Percentiles rank a stretch among this genome's conserved stretches.
Conservation (phyloP, 2,329 filamentous ascomycete genomes). For the Clathrospora elynae region DNA sequence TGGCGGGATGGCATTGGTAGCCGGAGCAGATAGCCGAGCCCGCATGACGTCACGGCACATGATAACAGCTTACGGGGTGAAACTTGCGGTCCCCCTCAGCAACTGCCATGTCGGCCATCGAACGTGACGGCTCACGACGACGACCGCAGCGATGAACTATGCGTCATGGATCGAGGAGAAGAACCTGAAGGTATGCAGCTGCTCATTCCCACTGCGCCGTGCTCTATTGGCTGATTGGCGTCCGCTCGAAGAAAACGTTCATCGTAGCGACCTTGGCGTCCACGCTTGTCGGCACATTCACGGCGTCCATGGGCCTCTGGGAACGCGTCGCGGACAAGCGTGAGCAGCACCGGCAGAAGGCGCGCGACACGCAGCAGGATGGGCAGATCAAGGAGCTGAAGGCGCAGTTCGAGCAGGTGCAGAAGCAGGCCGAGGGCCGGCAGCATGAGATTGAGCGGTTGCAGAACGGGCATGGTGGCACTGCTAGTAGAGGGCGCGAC, state of each 20-base stretch:
- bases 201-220: neutral
- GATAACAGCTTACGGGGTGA: slow-evolving; percentile 19
- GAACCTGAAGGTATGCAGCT: slow-evolving; percentile 49
- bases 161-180: slow-evolving; percentile 54
- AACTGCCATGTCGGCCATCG: neutral
- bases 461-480: slow-evolving; percentile 17
- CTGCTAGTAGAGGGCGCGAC: slow-evolving; percentile 27
- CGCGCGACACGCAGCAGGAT: slow-evolving; percentile 44
- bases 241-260: slow-evolving; percentile 49
- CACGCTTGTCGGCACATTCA: slow-evolving; percentile 53
- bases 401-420: slow-evolving; percentile 38
- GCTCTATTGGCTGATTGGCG: neutral
- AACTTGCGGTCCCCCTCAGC: slow-evolving; percentile 6
- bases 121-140: slow-evolving; percentile 7
- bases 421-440: slow-evolving; percentile 32
- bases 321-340: slow-evolving; percentile 48
- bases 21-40: neutral
- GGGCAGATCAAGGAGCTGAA: slow-evolving; percentile 42
- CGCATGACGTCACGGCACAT: slow-evolving; percentile 16
- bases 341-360: slow-evolving; percentile 48
- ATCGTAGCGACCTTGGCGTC: slow-evolving; percentile 53
- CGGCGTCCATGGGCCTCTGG: slow-evolving; percentile 51
- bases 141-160: slow-evolving; percentile 48
- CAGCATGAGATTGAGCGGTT: slow-evolving; percentile 33
- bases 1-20: neutral